These are phyloP conservation scores for Candida mesenterica DNA, from an alignment of 1,139 yeast species.

Conservation along the genomic window DNA sequence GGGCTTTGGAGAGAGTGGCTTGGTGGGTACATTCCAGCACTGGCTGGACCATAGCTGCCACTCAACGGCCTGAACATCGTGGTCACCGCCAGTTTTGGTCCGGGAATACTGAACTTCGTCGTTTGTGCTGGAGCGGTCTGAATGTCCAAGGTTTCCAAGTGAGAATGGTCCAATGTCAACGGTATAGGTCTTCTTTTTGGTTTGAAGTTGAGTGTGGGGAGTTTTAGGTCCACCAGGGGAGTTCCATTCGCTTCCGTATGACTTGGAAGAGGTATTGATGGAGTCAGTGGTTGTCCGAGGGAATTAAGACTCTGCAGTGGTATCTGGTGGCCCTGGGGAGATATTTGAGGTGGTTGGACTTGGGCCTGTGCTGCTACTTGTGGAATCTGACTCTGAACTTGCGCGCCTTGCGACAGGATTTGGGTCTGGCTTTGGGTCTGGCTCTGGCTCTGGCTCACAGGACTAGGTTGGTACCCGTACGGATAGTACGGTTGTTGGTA, in stretches of 20 bases:
- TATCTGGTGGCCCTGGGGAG: conserved; percentile 1
- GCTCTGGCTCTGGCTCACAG: too few species aligned
- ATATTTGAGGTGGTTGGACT: background rate
- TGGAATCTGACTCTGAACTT: too few species aligned
- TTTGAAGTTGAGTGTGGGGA: conserved; percentile 32
- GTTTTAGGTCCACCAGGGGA: conserved; percentile 18
- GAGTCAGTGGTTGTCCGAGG: too few species aligned
- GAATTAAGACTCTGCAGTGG: background rate
- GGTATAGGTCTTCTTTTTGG: conserved; percentile 47
- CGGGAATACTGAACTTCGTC: conserved; percentile 13
- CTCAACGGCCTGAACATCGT: conserved; percentile 3
- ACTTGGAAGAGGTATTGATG: too few species aligned
- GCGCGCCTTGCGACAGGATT: too few species aligned
- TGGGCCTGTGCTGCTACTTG: too few species aligned
- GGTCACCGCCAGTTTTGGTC: conserved; percentile 15
- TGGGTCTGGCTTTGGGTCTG: too few species aligned
- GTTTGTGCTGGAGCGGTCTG: conserved; percentile 22
- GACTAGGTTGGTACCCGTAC: conserved; percentile 6
- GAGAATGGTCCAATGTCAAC: conserved; percentile 36
- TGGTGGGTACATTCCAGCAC: background rate
- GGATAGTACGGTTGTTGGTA: conserved; percentile 2
- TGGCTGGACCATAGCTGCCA: too few species aligned
- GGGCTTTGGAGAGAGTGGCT: background rate
- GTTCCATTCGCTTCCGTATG: too few species aligned
- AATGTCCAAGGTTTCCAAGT: conserved; percentile 4